These are phyloP conservation scores for Globisporangium middletonii DNA, from an alignment of 352 stramenopile genomes.

Conservation along the genomic window DNA sequence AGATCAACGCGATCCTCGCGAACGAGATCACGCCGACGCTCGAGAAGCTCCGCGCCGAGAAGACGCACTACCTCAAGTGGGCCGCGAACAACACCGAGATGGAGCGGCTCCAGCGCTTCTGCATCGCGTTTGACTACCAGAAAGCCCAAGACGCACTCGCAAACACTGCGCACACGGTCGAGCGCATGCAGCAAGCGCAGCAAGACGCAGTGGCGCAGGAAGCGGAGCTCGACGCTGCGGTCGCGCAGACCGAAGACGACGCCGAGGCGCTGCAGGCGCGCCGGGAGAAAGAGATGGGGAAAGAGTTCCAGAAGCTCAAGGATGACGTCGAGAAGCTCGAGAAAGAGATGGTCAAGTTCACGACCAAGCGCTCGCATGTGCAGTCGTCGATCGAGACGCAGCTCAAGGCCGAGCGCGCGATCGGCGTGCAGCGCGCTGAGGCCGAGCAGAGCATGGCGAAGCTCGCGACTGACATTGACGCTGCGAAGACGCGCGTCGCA, in stretches of 20 bases:
- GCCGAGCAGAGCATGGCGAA: constrained; percentile 71
- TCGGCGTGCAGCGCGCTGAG: constrained; percentile 71
- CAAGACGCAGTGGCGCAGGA: constrained; percentile 59
- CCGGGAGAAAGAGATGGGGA: constrained; percentile 79
- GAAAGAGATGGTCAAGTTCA: constrained; percentile 82
- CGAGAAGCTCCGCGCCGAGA: constrained; percentile 95
- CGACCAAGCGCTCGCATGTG: constrained; percentile 73
- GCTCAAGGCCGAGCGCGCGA: constrained; percentile 42
- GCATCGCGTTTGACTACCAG: constrained; percentile 94
- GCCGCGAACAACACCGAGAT: constrained; percentile 98
- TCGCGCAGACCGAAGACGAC: constrained; percentile 82
- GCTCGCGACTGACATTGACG: constrained; percentile 81
- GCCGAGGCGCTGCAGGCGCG: constrained; percentile 73
- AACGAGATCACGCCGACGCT: constrained; percentile 99
- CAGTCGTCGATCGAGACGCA: constrained; percentile 69
- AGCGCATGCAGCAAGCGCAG: constrained; percentile 84
- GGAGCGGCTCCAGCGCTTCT: constrained; percentile 96
- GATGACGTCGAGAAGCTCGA: constrained; percentile 72
- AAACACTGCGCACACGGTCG: constrained; percentile 85
- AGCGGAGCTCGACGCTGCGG: constrained; percentile 47
- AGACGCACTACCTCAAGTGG: constrained; percentile 98
- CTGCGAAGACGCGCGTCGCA: constrained; percentile 58
- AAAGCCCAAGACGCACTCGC: constrained; percentile 84
- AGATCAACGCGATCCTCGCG: constrained; percentile 97
- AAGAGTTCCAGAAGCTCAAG: constrained; percentile 79